Evolutionary conservation across 495 filamentous ascomycete species (phyloP).

Genomic region (Hypoxylon fuscum): DNA sequence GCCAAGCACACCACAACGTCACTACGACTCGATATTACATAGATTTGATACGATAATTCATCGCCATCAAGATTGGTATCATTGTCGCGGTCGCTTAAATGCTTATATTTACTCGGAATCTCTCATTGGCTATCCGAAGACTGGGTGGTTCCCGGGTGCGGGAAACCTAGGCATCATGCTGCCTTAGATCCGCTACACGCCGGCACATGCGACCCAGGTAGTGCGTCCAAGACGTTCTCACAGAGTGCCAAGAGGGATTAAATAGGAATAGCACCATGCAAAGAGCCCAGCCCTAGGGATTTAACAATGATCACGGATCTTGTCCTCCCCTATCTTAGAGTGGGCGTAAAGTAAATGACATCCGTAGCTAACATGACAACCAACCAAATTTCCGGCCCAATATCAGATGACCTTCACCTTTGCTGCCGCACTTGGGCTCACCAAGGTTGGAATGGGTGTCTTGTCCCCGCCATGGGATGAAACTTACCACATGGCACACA

Average conservation of each 20-base stretch:
- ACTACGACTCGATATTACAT: neutral
- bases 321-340: constrained; percentile 10
- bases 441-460: neutral
- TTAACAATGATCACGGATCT: constrained; percentile 6
- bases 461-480: neutral
- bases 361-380: constrained; percentile 4
- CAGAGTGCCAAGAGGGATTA: constrained; percentile 2
- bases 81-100: constrained; percentile 10
- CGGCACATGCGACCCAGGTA: constrained; percentile 7
- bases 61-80: constrained; percentile 3
- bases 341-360: constrained; percentile 14
- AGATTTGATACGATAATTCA: neutral
- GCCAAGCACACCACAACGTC: neutral
- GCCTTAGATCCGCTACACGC: constrained; percentile 1
- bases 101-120: neutral
- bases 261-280: constrained; percentile 21
- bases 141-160: neutral
- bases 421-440: constrained; percentile 6
- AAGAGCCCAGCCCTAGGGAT: neutral
- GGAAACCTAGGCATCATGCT: neutral
- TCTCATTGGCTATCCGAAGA: neutral
- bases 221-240: constrained; percentile 9
- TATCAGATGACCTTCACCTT: constrained; percentile 18
- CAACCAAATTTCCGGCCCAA: neutral
- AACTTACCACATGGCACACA: neutral